These are phyloP conservation scores for Pinus tabuliformis DNA, from an alignment of 75 land plant genomes.

Conservation along the genomic window DNA sequence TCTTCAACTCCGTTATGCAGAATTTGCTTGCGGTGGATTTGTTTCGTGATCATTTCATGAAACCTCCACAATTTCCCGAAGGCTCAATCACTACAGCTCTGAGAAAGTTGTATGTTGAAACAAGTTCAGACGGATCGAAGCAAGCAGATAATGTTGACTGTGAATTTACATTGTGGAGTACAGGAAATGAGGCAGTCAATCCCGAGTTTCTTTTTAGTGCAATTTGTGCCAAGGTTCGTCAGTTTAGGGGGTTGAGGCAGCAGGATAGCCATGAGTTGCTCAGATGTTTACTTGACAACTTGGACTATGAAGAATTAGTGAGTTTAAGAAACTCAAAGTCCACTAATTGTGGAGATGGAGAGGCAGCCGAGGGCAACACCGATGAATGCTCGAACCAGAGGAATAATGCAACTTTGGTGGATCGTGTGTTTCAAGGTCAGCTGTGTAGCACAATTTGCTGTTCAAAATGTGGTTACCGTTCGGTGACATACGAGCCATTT, in stretches of 20 bases:
- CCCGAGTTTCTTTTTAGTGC: constrained; percentile 68
- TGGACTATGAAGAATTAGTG: too few species aligned
- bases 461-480: constrained; percentile 13
- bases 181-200: constrained; percentile 21
- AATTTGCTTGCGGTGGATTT: constrained; percentile 36
- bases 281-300: constrained; percentile 33
- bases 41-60: too few species aligned
- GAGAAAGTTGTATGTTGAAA: too few species aligned
- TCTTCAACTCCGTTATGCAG: constrained; percentile 92
- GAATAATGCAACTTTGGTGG: constrained; percentile 7
- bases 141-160: neutral
- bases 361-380: too few species aligned
- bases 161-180: too few species aligned
- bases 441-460: constrained; percentile 18
- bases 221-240: constrained; percentile 74
- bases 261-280: constrained; percentile 53
- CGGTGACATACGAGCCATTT: constrained; percentile 77
- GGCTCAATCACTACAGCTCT: too few species aligned
- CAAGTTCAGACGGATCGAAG: neutral
- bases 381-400: too few species aligned
- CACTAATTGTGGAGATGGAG: too few species aligned
- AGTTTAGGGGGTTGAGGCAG: constrained; percentile 63
- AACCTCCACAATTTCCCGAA: too few species aligned
- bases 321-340: too few species aligned
- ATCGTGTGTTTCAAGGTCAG: constrained; percentile 73